phyloP scores from a whole-genome alignment of 345 rosid genomes.

The Schrenkiella parvula region DNA sequence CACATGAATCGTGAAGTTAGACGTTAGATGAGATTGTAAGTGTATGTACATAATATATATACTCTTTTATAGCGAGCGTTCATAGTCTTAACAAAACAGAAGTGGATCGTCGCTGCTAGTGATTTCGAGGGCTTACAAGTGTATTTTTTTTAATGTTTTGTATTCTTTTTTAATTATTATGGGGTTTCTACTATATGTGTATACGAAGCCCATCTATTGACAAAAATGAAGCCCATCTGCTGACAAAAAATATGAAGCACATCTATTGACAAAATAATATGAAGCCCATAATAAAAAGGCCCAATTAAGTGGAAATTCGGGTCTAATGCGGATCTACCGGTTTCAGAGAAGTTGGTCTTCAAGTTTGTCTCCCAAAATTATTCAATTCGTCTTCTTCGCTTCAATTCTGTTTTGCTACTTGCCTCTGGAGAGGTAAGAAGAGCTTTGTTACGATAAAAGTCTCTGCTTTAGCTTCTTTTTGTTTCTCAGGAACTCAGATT shows the following conservation, averaged over 20 bases:
- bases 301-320: not conserved
- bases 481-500: not conserved
- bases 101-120: too few relatives aligned
- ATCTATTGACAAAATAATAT: not conserved
- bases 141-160: too few relatives aligned
- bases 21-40: too few relatives aligned
- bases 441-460: not conserved
- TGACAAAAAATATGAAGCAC: not conserved
- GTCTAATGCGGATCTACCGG: not conserved
- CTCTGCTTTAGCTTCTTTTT: slow-evolving; percentile 4
- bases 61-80: too few relatives aligned
- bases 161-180: too few relatives aligned
- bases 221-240: too few relatives aligned
- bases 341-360: not conserved
- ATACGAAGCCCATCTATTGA: too few relatives aligned
- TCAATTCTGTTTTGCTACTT: not conserved
- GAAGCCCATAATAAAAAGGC: not conserved
- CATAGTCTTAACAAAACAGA: too few relatives aligned
- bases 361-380: not conserved
- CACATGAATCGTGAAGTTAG: too few relatives aligned
- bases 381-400: not conserved
- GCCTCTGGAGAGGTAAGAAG: slow-evolving; percentile 3
- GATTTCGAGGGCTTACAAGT: too few relatives aligned
- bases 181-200: too few relatives aligned
- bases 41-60: too few relatives aligned